These are phyloP conservation scores for Vitis vinifera DNA, from an alignment of 164 flowering plant species.

Conservation along the genomic window ASM3070453v1 NC_081820.1:20753501-20754000, in stretches of 20 bases:
- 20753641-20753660: background rate
- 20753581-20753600: conserved; percentile 34
- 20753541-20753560: conserved; percentile 93
- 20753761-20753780: conserved; percentile 82
- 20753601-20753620: background rate
- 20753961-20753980: no score
- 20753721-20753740: conserved; percentile 57
- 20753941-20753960: no score
- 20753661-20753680: background rate
- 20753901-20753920: background rate
- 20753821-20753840: conserved; percentile 71
- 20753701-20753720: background rate
- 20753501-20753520: conserved; percentile 46
- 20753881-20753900: conserved; percentile 24
- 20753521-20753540: conserved; percentile 44
- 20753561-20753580: conserved; percentile 49
- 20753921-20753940: no score
- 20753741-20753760: conserved; percentile 72
- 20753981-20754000: no score
- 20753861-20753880: conserved; percentile 60
- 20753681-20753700: background rate
- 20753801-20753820: conserved; percentile 52
- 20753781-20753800: conserved; percentile 71
- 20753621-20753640: background rate
- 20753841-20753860: conserved; percentile 56